A percentile compares a stretch with the other conserved stretches of the same genome.
Conservation (phyloP, 192 early-diverging fungal species). For the Rhizoclosmatium globosum region DNA sequence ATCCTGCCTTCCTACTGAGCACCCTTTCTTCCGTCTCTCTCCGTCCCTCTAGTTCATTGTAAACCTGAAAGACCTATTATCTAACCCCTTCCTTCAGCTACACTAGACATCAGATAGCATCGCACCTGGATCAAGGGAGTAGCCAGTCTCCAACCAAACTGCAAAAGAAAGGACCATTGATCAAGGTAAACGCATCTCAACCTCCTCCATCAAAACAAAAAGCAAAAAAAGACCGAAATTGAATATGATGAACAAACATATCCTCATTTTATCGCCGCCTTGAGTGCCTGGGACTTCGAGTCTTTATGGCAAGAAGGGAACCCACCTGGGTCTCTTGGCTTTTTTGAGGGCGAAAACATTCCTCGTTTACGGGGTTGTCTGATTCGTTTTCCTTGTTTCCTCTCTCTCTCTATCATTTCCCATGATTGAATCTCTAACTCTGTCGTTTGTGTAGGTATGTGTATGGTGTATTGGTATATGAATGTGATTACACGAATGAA, state of each 20-base stretch:
- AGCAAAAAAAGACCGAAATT: neutral
- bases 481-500: too few relatives aligned
- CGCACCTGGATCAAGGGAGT: too few relatives aligned
- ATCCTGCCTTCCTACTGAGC: constrained; percentile 32
- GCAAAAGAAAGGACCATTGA: too few relatives aligned
- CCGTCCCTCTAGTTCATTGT: neutral
- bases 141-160: too few relatives aligned
- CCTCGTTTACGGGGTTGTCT: neutral
- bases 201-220: neutral
- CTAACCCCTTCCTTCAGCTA: neutral
- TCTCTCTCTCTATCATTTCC: neutral
- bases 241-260: neutral
- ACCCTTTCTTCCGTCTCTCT: neutral
- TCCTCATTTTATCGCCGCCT: neutral
- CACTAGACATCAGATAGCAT: neutral
- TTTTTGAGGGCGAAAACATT: neutral
- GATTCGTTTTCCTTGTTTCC: neutral
- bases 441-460: too few relatives aligned
- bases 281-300: neutral
- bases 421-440: too few relatives aligned
- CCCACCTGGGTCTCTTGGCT: neutral
- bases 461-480: too few relatives aligned
- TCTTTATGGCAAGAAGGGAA: neutral
- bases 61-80: neutral
- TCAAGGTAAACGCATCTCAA: neutral